Base-by-base conservation (phyloP, 495 filamentous ascomycete species). In the Elasticomyces elasticus region DNA sequence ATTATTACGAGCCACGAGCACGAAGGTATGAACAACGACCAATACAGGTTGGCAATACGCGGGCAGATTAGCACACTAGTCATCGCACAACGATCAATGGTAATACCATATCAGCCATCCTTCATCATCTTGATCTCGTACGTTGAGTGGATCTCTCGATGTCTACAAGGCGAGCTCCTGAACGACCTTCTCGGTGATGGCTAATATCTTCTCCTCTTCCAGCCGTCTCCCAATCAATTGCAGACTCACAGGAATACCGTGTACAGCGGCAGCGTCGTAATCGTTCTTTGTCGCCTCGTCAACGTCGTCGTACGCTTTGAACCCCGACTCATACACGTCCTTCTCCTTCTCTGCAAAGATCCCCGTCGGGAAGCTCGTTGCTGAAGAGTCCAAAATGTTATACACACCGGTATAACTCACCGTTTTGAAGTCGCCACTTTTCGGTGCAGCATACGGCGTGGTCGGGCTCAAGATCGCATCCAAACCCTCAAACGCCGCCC, bases 381-480 rank as follows among this genome's bases (percentile, higher is more conserved):
- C 54, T 11, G 56, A 49, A 26, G 67, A 70, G 49, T 69, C 68
- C 5, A 69, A 49, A 10, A 69, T 46, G 48, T 70, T 70, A 35
- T 51, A 67, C 1, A 69, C 62, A 6, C 63, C 65, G 0, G 67
- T 70, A 50, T 70, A 70, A 1, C 31, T 53, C 10, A 68, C 64
- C 38, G 63, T 46, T 49, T 62, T 66, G 53, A 67, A 67, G 13
- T 54, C 48, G 5, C 63, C 63, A 44, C 62, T 46, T 49, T 57
- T 56, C 4, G 65, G 62, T 12, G 58, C 58, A 0, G 62, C 59
- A 40, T 56, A 68, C 1, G 66, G 66, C 15, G 66, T 68, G 6
- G 65, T 67, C 5, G 67, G 67, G 30, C 54, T 62, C 27, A 69
- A 48, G 25, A 69, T 61, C 10, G 64, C 66, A 59, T 70, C 67